phyloP scores from a whole-genome alignment of 2,329 filamentous ascomycete genomes.

The Fusarium tupiense region DNA sequence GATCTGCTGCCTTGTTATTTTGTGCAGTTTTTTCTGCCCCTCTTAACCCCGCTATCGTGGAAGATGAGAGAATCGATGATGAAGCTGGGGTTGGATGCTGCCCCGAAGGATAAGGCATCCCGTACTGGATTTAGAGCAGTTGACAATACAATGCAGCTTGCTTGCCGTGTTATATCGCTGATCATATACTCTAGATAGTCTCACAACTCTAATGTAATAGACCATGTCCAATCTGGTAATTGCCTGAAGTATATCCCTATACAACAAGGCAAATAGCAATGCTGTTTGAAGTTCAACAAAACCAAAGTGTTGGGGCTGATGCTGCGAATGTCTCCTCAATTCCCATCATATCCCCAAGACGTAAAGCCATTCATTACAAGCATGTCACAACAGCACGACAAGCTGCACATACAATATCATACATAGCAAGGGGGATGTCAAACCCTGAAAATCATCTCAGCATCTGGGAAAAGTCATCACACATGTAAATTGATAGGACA shows the following conservation, averaged over 20 bases:
- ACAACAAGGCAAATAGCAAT: not conserved
- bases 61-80: not conserved
- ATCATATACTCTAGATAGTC: not conserved
- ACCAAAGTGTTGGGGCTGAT: not conserved
- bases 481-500: not conserved
- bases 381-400: not conserved
- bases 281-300: not conserved
- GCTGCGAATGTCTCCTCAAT: not conserved
- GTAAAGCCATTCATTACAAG: not conserved
- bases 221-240: too few species aligned
- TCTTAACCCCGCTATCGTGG: not conserved
- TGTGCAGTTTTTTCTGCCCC: conserved; percentile 6
- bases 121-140: too few species aligned
- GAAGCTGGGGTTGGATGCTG: not conserved
- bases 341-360: not conserved
- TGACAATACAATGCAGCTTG: not conserved
- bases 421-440: too few species aligned
- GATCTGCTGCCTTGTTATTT: not conserved
- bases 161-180: not conserved
- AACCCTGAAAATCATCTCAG: not conserved
- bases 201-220: not conserved
- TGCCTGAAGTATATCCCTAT: not conserved
- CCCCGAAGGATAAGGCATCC: not conserved
- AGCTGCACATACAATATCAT: too few species aligned
- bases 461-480: not conserved